A percentile compares a stretch with the other conserved stretches of the same genome.
phyloP scores from a whole-genome alignment of 306 rosid species.

The Sechiopsis laciniata region DNA sequence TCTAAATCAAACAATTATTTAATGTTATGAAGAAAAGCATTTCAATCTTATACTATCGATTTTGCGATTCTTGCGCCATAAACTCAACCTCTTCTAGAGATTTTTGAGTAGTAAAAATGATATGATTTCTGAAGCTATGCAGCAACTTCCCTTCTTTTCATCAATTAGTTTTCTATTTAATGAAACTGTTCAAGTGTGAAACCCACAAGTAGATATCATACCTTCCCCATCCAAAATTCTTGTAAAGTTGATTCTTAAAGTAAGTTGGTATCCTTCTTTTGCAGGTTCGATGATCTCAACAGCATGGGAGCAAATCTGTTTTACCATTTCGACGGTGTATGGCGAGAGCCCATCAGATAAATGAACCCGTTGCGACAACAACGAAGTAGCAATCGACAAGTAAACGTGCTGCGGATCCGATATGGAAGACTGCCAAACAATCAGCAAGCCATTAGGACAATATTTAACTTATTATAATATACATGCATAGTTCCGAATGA shows the following conservation, averaged over 20 bases:
- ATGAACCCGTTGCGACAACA: conserved; percentile 49
- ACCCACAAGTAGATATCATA: conserved; percentile 20
- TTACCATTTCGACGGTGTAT: conserved; percentile 47
- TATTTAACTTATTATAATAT: not conserved
- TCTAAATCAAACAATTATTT: conserved; percentile 17
- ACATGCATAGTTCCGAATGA: not conserved
- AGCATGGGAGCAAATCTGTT: conserved; percentile 43
- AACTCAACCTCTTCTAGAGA: not conserved
- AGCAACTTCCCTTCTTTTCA: not conserved
- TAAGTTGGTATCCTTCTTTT: conserved; percentile 65
- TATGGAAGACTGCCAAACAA: conserved; percentile 46
- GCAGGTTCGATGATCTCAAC: conserved; percentile 57
- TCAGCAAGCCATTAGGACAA: conserved; percentile 23
- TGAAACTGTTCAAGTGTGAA: conserved; percentile 4
- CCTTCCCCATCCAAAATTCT: conserved; percentile 57
- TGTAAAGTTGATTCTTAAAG: conserved; percentile 51
- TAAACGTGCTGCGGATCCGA: conserved; percentile 43
- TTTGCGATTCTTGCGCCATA: not conserved
- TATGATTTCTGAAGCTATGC: not conserved
- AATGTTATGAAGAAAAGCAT: not conserved
- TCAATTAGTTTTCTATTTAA: conserved; percentile 2
- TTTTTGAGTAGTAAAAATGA: not conserved
- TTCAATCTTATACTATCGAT: not conserved
- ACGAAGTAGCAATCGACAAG: conserved; percentile 67
- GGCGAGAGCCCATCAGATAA: conserved; percentile 38